Evolutionary conservation across 169 alveolate species (phyloP), one percentile per base, ranked within the genome.

Genomic region (Cryptosporidium sp.): DNA sequence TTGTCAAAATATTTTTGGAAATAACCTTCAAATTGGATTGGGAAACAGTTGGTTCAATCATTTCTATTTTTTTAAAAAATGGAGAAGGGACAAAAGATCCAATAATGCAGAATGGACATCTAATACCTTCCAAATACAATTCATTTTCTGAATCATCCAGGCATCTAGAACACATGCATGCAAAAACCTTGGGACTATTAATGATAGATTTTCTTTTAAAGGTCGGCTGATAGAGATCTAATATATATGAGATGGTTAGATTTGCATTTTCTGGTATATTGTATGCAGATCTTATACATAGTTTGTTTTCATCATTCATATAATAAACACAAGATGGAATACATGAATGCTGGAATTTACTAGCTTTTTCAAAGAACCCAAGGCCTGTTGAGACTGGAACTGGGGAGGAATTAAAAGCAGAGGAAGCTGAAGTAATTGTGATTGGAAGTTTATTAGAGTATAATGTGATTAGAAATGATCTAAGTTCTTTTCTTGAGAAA

Each of bases 211-310:
- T 92, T 75, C 97, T 95, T 23, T 85, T 94, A 69, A 21, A 89
- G 14, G 92, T 85, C 14, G 98, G 97, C 80, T 86, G 51, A 91
- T 94, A 96, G 65, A 94, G 94, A 75, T 96, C 98, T 48, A 92
- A 37, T 14, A 89, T 86, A 29, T 94, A 91, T 39, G 93, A 94
- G 16, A 96, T 84, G 16, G 95, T 93, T 35, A 96, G 84, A 62
- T 84, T 91, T 0, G 95, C 95, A 7, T 96, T 97, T 48, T 94
- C 91, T 14, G 96, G 96, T 52, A 96, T 93, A 37, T 91, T 86
- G 69, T 93, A 94, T 1, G 96, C 74, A 12, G 98, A 91, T 52
- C 98, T 48, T 14, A 95, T 86, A 37, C 96, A 85, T 50, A 96
- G 50, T 48, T 68, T 65, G n/a, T 97, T 96, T 58, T 92, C 91